These are phyloP conservation scores for Amanita molliuscula DNA, from an alignment of 768 basidiomycete genomes.

Conservation along the genomic window DNA sequence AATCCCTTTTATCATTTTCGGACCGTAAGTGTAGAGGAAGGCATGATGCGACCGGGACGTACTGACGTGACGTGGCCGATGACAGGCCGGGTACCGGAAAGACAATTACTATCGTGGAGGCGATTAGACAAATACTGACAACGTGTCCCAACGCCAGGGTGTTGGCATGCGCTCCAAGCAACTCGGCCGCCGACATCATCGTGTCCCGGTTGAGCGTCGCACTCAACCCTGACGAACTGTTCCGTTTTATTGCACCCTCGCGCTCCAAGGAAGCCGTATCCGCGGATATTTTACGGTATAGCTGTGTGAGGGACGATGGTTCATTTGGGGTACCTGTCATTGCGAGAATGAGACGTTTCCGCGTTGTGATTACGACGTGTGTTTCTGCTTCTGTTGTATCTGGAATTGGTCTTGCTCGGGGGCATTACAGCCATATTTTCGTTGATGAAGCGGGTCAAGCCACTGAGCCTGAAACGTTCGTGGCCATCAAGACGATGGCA, in stretches of 20 bases:
- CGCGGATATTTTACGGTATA: slow-evolving; percentile 27
- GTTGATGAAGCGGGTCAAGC: slow-evolving; percentile 68
- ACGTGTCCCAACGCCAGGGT: slow-evolving; percentile 29
- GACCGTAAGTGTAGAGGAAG: slow-evolving; percentile 41
- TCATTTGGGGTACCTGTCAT: slow-evolving; percentile 31
- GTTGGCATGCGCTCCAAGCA: slow-evolving; percentile 54
- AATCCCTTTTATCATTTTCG: slow-evolving; percentile 49
- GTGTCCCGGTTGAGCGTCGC: slow-evolving; percentile 28
- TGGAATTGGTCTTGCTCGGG: slow-evolving; percentile 45
- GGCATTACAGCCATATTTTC: slow-evolving; percentile 61
- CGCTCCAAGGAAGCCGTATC: slow-evolving; percentile 35
- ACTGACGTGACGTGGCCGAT: neutral
- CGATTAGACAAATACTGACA: slow-evolving; percentile 40
- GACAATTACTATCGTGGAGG: slow-evolving; percentile 53
- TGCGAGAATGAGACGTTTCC: slow-evolving; percentile 27
- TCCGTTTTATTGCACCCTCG: slow-evolving; percentile 48
- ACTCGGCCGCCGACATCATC: slow-evolving; percentile 55
- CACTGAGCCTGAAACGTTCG: slow-evolving; percentile 56
- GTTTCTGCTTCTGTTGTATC: slow-evolving; percentile 47
- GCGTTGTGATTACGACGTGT: slow-evolving; percentile 56
- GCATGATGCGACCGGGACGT: neutral
- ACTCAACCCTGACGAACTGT: slow-evolving; percentile 27
- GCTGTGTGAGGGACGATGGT: slow-evolving; percentile 21
- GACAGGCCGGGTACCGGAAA: slow-evolving; percentile 56
- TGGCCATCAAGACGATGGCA: slow-evolving; percentile 52